phyloP scores from a whole-genome alignment of 31 red algal genomes.

The Bonnemaisonia californica region DNA sequence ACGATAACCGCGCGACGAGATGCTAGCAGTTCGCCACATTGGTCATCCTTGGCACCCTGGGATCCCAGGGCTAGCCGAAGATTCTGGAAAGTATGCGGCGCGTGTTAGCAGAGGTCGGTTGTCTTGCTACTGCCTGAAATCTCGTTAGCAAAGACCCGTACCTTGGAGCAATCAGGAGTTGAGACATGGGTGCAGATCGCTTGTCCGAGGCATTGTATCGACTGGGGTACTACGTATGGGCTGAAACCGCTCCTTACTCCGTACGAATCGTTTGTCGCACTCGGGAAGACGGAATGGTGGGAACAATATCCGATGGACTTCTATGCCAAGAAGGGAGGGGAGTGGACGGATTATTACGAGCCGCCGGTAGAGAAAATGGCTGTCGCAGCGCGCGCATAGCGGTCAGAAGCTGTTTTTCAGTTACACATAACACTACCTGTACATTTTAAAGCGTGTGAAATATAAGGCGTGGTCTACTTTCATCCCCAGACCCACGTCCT shows the following conservation, averaged over 20 bases:
- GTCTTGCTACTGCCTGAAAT: slow-evolving; percentile 90
- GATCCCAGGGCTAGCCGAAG: slow-evolving; percentile 87
- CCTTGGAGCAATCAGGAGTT: slow-evolving; percentile 64
- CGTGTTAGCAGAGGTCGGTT: slow-evolving; percentile 46
- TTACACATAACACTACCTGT: too few relatives aligned
- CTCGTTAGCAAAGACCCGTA: slow-evolving; percentile 69
- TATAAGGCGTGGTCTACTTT: too few relatives aligned
- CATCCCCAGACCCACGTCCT: too few relatives aligned
- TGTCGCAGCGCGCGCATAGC: too few relatives aligned
- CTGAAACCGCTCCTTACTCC: slow-evolving; percentile 73
- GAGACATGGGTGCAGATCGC: slow-evolving; percentile 98
- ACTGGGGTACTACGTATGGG: slow-evolving; percentile 88
- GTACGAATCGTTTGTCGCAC: slow-evolving; percentile 87
- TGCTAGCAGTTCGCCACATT: slow-evolving; percentile 60
- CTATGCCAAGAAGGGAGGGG: slow-evolving; percentile 88
- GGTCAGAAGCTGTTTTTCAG: too few relatives aligned
- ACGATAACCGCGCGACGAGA: slow-evolving; percentile 74
- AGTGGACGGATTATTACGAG: slow-evolving; percentile 95
- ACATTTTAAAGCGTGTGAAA: too few relatives aligned
- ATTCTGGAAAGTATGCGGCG: slow-evolving; percentile 71
- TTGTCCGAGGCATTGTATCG: slow-evolving; percentile 95
- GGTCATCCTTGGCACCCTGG: slow-evolving; percentile 95
- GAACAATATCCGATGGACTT: slow-evolving; percentile 98
- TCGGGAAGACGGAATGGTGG: slow-evolving; percentile 80
- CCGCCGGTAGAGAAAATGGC: slow-evolving; percentile 28